Percentiles rank a stretch among this genome's conserved stretches.
Conservation (phyloP, 148 eudicot species). For the Beta vulgaris region DNA sequence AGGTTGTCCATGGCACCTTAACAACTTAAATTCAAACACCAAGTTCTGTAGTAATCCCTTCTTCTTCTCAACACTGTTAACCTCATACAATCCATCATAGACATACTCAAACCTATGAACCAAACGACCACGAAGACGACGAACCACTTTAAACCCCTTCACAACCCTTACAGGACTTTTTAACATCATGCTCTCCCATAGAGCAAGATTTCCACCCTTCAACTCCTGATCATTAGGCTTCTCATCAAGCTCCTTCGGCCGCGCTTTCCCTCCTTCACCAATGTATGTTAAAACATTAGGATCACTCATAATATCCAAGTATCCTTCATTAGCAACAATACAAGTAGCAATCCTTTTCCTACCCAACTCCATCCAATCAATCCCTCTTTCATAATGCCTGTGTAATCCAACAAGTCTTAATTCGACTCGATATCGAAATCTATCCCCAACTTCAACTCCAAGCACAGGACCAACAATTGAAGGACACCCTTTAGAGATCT, state of each 20-base stretch:
- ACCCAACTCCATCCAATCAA: slow-evolving; percentile 35
- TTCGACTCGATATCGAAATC: slow-evolving; percentile 39
- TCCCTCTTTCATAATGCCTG: slow-evolving; percentile 31
- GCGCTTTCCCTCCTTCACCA: slow-evolving; percentile 51
- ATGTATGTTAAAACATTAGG: slow-evolving; percentile 32
- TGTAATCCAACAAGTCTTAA: slow-evolving; percentile 53
- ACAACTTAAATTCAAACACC: slow-evolving; percentile 42
- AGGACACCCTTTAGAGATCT: not conserved
- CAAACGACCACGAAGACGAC: not conserved
- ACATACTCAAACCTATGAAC: slow-evolving; percentile 17
- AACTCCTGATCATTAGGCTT: slow-evolving; percentile 47
- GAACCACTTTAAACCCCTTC: slow-evolving; percentile 20
- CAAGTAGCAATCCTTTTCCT: slow-evolving; percentile 40
- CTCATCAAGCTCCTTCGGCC: not conserved
- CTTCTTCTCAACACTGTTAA: slow-evolving; percentile 28
- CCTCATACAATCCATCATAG: slow-evolving; percentile 60
- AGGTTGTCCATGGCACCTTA: slow-evolving; percentile 37
- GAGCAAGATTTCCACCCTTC: slow-evolving; percentile 46
- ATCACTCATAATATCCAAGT: slow-evolving; percentile 29
- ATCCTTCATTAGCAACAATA: slow-evolving; percentile 43
- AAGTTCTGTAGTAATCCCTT: slow-evolving; percentile 30
- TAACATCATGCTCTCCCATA: slow-evolving; percentile 45
- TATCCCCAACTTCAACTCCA: slow-evolving; percentile 53
- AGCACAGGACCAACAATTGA: slow-evolving; percentile 13
- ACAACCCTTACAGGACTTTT: slow-evolving; percentile 51